Percentiles rank a stretch among this genome's conserved stretches.
These are phyloP conservation scores for Apophysomyces sp. DNA, from an alignment of 371 early-diverging fungal genomes.

Conservation along the genomic window DNA sequence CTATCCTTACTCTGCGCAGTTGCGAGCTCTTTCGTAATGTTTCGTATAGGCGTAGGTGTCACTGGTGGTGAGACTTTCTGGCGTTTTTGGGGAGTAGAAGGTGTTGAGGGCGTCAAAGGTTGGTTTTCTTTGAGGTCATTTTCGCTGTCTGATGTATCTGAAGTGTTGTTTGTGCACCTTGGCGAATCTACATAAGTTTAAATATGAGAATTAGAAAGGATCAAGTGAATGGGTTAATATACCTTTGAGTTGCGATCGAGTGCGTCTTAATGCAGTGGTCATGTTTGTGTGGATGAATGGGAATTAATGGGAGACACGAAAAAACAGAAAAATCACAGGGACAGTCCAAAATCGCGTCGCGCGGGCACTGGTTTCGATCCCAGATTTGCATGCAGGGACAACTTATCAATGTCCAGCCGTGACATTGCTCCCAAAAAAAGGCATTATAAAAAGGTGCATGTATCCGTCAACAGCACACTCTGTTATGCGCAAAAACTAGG, in stretches of 20 bases:
- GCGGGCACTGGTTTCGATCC: too few species aligned
- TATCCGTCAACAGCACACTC: too few species aligned
- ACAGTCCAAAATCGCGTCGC: not conserved
- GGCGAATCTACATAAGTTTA: not conserved
- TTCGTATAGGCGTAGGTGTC: not conserved
- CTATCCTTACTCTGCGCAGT: not conserved
- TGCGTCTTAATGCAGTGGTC: too few species aligned
- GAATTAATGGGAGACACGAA: not conserved
- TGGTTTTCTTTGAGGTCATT: constrained; percentile 6
- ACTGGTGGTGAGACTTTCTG: not conserved
- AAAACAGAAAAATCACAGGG: not conserved
- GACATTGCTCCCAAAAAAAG: too few species aligned
- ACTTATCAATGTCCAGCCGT: too few species aligned
- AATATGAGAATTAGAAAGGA: too few species aligned
- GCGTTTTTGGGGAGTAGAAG: constrained; percentile 2
- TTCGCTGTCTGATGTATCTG: constrained; percentile 1
- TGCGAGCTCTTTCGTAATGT: not conserved
- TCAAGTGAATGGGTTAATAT: too few species aligned
- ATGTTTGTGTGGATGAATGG: not conserved
- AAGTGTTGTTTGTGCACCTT: not conserved
- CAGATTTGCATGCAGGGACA: too few species aligned
- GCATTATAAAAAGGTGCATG: too few species aligned
- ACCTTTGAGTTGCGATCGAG: too few species aligned
- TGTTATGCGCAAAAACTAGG: too few species aligned
- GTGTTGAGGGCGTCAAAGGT: constrained; percentile 14